A percentile compares a stretch with the other conserved stretches of the same genome.
phyloP scores from a whole-genome alignment of 768 basidiomycete species.

The Rhodosporidiobolus odoratus region DNA sequence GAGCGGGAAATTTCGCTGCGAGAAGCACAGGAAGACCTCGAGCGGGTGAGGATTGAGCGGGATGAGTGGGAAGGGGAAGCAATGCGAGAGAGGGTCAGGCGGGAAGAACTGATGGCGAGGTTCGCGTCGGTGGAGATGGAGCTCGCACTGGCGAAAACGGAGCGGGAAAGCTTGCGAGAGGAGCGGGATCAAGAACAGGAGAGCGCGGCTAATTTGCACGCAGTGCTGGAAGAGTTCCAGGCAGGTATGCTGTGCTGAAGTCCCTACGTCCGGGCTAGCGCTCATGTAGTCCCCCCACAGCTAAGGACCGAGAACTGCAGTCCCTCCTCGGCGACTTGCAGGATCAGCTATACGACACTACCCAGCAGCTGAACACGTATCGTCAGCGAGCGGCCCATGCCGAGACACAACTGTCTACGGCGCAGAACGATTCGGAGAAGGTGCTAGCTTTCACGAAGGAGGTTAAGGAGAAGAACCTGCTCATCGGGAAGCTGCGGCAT shows the following conservation, averaged over 20 bases:
- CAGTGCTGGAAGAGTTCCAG: constrained; percentile 93
- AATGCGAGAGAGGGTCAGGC: constrained; percentile 61
- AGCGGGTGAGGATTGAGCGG: constrained; percentile 74
- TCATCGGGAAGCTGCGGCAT: constrained; percentile 90
- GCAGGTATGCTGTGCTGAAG: constrained; percentile 56
- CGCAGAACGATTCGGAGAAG: constrained; percentile 60
- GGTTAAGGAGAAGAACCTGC: constrained; percentile 87
- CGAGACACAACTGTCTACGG: constrained; percentile 77
- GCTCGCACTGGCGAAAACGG: constrained; percentile 55
- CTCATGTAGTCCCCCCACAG: constrained; percentile 49
- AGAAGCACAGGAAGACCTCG: constrained; percentile 77
- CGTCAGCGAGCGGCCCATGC: constrained; percentile 81
- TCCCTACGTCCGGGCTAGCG: too few relatives aligned
- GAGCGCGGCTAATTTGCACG: constrained; percentile 76
- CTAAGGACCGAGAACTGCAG: constrained; percentile 82
- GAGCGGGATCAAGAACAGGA: constrained; percentile 50
- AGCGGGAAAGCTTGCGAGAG: constrained; percentile 42
- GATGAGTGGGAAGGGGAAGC: constrained; percentile 64
- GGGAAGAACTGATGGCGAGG: constrained; percentile 69
- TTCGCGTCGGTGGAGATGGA: constrained; percentile 59
- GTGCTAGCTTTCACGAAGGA: constrained; percentile 77
- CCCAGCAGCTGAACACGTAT: constrained; percentile 77
- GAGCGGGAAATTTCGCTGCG: constrained; percentile 72
- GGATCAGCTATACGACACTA: constrained; percentile 59
- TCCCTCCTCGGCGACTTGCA: constrained; percentile 80